These are phyloP conservation scores for Daldinia sp. DNA, from an alignment of 2,329 filamentous ascomycete genomes.

Conservation along the genomic window DNA sequence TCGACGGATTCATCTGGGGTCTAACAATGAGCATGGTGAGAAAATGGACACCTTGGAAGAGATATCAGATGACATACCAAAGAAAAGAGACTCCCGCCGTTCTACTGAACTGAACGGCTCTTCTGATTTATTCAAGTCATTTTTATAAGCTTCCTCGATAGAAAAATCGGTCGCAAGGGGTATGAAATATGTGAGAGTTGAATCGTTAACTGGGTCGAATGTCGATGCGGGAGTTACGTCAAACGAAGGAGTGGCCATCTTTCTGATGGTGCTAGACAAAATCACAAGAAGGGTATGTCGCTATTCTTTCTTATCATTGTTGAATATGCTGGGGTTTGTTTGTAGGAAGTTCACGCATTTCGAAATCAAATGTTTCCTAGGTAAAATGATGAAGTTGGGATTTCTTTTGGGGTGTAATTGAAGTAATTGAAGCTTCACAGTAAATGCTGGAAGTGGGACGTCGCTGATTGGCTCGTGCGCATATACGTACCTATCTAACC, in stretches of 20 bases:
- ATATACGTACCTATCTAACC: too few relatives aligned
- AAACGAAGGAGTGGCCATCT: slow-evolving; percentile 47
- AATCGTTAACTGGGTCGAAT: slow-evolving; percentile 66
- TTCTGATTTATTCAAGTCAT: slow-evolving; percentile 56
- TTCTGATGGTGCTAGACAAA: slow-evolving; percentile 4
- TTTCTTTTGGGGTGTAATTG: too few relatives aligned
- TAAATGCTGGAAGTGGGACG: background rate
- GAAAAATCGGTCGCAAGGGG: slow-evolving; percentile 67
- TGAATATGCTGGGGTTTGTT: background rate
- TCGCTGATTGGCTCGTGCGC: background rate
- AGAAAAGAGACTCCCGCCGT: slow-evolving; percentile 75
- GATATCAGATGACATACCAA: slow-evolving; percentile 67
- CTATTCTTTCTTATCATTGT: slow-evolving; percentile 16
- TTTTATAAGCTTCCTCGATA: slow-evolving; percentile 64
- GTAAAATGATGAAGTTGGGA: background rate
- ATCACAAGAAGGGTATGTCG: background rate
- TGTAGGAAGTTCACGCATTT: slow-evolving; percentile 19
- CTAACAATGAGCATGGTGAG: slow-evolving; percentile 63
- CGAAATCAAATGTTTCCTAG: background rate
- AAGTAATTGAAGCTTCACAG: slow-evolving; percentile 1
- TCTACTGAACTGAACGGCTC: slow-evolving; percentile 68
- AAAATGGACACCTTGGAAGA: slow-evolving; percentile 50
- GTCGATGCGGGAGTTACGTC: slow-evolving; percentile 52
- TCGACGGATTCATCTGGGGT: slow-evolving; percentile 78
- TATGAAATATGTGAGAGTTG: slow-evolving; percentile 71